Conservation (phyloP, 768 basidiomycete genomes). For the Agaricus blazei region DNA sequence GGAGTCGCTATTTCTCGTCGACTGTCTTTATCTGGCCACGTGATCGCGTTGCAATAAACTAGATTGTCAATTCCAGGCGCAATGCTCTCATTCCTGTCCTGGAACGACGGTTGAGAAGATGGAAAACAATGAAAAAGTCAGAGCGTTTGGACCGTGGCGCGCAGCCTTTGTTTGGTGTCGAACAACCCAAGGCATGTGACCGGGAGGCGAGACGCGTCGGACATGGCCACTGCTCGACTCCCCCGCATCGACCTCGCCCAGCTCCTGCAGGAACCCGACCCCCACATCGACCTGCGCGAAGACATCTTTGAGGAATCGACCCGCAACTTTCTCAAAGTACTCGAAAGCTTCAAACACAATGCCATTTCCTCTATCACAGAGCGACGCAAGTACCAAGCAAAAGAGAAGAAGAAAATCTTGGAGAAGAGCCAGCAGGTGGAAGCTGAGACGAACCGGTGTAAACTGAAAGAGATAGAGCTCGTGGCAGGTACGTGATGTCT, state of each 20-base stretch:
- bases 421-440: slow-evolving; percentile 65
- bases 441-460: slow-evolving; percentile 68
- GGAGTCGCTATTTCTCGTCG: too few species aligned
- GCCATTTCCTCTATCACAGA: slow-evolving; percentile 68
- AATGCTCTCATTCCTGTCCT: too few species aligned
- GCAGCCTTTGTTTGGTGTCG: too few species aligned
- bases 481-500: slow-evolving; percentile 52
- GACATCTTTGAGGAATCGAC: slow-evolving; percentile 62
- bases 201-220: neutral
- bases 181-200: neutral
- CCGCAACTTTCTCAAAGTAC: slow-evolving; percentile 66
- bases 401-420: slow-evolving; percentile 54
- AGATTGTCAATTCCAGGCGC: too few species aligned
- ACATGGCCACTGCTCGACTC: slow-evolving; percentile 23
- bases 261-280: slow-evolving; percentile 48
- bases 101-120: too few species aligned
- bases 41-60: too few species aligned
- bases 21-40: too few species aligned
- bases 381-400: slow-evolving; percentile 53
- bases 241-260: slow-evolving; percentile 60
- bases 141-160: too few species aligned
- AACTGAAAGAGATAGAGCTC: slow-evolving; percentile 74
- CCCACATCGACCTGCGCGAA: slow-evolving; percentile 60
- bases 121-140: too few species aligned
- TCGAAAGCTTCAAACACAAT: slow-evolving; percentile 66